phyloP scores from a whole-genome alignment of 352 stramenopile species.

The Achlya hypogyna region DNA sequence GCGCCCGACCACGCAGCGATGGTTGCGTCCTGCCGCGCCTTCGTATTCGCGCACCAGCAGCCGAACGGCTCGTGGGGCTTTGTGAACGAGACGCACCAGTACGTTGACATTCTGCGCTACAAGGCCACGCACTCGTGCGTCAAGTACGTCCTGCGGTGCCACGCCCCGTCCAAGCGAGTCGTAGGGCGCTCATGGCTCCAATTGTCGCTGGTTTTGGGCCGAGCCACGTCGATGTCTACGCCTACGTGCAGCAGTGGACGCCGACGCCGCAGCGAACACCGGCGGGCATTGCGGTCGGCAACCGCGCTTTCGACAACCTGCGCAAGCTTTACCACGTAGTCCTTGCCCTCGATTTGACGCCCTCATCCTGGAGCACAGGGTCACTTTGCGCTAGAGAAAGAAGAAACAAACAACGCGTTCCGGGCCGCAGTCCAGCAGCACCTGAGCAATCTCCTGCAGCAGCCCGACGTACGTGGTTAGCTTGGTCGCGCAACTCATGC shows the following conservation, averaged over 20 bases:
- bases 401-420: constrained; percentile 2
- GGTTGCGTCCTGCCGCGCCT: constrained; percentile 52
- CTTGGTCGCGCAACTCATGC: not conserved
- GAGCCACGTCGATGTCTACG: constrained; percentile 9
- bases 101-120: constrained; percentile 42
- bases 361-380: not conserved
- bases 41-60: constrained; percentile 55
- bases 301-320: constrained; percentile 17
- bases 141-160: constrained; percentile 39
- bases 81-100: constrained; percentile 33
- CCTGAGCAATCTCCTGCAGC: not conserved
- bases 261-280: not conserved
- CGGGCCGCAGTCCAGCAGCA: constrained; percentile 6
- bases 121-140: constrained; percentile 72
- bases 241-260: constrained; percentile 16
- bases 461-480: not conserved
- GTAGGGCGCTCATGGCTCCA: constrained; percentile 14
- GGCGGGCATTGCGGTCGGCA: not conserved
- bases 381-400: not conserved
- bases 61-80: constrained; percentile 71
- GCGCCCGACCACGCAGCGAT: constrained; percentile 31
- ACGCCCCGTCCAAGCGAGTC: not conserved
- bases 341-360: not conserved
- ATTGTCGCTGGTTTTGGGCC: constrained; percentile 3
- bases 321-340: constrained; percentile 14